Conservation (phyloP, 2,329 filamentous ascomycete genomes). For the Zasmidium cellare region DNA sequence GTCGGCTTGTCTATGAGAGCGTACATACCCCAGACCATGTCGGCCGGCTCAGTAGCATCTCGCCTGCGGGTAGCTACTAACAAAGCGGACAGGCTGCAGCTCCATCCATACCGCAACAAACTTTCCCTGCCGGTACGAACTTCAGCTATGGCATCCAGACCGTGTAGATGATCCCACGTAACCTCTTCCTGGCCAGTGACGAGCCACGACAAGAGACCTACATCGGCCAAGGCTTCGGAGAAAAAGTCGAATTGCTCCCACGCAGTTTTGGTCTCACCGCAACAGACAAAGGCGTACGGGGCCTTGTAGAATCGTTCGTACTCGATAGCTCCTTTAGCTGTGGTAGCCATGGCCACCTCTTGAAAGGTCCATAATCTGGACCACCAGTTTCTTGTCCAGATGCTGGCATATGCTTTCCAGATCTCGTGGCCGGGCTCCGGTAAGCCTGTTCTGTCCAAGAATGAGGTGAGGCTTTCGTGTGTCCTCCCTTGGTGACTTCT, state of each 20-base stretch:
- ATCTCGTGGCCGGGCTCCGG: not conserved
- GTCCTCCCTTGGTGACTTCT: not conserved
- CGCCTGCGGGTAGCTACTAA: not conserved
- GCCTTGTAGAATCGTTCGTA: constrained; percentile 1
- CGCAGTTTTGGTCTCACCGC: not conserved
- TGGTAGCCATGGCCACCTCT: not conserved
- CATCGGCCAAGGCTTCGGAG: not conserved
- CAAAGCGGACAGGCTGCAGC: not conserved
- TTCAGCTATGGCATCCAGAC: constrained; percentile 2
- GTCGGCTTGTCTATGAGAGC: not conserved
- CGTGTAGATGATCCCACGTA: constrained; percentile 3
- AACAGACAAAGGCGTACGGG: not conserved
- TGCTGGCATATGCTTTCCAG: constrained; percentile 1
- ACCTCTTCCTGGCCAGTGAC: not conserved
- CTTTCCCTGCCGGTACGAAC: constrained; percentile 1
- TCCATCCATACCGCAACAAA: not conserved
- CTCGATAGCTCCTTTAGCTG: not conserved
- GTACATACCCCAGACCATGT: constrained; percentile 1
- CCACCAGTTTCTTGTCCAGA: constrained; percentile 4
- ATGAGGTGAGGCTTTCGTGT: not conserved
- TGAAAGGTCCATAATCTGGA: constrained; percentile 2
- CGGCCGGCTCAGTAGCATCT: not conserved
- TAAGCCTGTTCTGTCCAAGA: not conserved
- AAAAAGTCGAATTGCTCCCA: constrained; percentile 3
- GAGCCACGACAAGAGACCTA: not conserved